Conservation (phyloP, 2,329 filamentous ascomycete species). For the Stenocarpella maydis region DNA sequence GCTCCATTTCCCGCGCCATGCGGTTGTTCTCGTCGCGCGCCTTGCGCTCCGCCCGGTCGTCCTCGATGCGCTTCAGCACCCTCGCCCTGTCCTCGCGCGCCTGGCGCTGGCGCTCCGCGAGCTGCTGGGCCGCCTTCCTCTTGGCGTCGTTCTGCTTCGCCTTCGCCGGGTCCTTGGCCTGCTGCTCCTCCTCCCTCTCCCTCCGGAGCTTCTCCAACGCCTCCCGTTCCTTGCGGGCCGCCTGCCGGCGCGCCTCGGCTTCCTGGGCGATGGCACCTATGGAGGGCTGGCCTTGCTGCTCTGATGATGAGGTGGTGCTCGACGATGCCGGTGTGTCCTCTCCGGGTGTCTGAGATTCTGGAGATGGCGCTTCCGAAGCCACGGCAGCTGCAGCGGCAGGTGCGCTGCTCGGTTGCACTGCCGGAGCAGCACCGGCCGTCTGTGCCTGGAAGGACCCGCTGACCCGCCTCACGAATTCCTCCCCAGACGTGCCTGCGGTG, state of each 20-base stretch:
- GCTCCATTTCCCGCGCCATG: constrained; percentile 46
- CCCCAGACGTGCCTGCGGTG: constrained; percentile 66
- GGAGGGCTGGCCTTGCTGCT: constrained; percentile 27
- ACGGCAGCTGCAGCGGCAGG: constrained; percentile 22
- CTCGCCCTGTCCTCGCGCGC: constrained; percentile 73
- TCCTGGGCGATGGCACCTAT: constrained; percentile 7
- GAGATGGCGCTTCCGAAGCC: constrained; percentile 31
- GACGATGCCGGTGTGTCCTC: constrained; percentile 38
- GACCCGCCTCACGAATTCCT: constrained; percentile 71
- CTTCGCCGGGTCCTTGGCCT: constrained; percentile 37
- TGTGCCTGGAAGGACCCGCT: constrained; percentile 47
- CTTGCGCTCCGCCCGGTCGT: constrained; percentile 75
- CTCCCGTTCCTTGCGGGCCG: constrained; percentile 58
- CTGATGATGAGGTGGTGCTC: constrained; percentile 30
- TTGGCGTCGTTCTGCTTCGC: constrained; percentile 52
- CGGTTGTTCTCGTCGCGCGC: constrained; percentile 61
- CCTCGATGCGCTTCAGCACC: constrained; percentile 78
- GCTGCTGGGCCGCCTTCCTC: constrained; percentile 58
- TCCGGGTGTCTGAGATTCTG: constrained; percentile 37
- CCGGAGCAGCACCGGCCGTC: constrained; percentile 11
- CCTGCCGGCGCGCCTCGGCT: constrained; percentile 49
- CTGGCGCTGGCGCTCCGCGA: constrained; percentile 71
- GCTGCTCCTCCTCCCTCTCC: constrained; percentile 50
- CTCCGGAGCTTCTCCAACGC: constrained; percentile 42
- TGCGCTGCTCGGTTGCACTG: constrained; percentile 23